A percentile compares a stretch with the other conserved stretches of the same genome.
Conservation (phyloP, 345 rosid genomes). For the Eucalyptus erythrocorys region DNA sequence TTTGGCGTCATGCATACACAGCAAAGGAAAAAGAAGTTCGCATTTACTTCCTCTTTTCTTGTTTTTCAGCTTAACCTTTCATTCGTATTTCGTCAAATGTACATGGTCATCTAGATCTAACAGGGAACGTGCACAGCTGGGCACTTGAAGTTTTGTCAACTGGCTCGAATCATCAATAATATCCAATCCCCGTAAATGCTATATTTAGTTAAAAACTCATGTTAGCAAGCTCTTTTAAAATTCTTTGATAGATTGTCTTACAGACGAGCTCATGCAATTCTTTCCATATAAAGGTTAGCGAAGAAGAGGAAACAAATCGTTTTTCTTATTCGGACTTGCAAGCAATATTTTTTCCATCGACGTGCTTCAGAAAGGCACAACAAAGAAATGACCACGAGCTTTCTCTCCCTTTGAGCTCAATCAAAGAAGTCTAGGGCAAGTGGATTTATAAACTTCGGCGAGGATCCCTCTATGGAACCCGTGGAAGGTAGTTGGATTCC, state of each 20-base stretch:
- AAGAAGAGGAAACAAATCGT: not conserved
- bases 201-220: not conserved
- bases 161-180: not conserved
- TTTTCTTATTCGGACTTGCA: not conserved
- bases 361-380: not conserved
- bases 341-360: not conserved
- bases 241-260: not conserved
- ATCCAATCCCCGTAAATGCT: not conserved
- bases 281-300: not conserved
- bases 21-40: not conserved
- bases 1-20: not conserved
- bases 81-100: not conserved
- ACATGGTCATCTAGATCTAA: not conserved
- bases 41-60: not conserved
- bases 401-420: not conserved
- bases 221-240: not conserved
- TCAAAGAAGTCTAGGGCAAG: not conserved
- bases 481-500: not conserved
- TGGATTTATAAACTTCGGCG: not conserved
- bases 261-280: not conserved
- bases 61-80: not conserved
- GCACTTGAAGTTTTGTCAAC: not conserved
- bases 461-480: not conserved
- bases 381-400: not conserved
- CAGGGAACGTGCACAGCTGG: not conserved